These are phyloP conservation scores for Prillingera fragicola DNA, from an alignment of 1,284 basidiomycete species.

Conservation along the genomic window DNA sequence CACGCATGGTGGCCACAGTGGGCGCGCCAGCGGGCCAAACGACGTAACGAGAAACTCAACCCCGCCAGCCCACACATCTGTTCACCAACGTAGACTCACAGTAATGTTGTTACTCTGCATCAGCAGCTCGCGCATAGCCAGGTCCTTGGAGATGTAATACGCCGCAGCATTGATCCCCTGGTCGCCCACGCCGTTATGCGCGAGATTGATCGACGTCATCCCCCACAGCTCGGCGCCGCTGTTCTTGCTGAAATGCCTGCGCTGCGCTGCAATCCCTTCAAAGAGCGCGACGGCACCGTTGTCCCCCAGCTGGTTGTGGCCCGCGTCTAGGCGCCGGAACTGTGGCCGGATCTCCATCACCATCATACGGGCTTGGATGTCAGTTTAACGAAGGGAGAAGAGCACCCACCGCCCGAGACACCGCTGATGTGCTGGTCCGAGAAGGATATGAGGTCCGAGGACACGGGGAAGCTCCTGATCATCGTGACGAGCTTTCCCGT, in stretches of 20 bases:
- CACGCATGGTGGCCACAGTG: no score
- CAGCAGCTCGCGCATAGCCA: conserved; percentile 23
- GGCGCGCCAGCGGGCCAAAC: no score
- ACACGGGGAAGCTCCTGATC: no score
- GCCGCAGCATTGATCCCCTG: conserved; percentile 8
- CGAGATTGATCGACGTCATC: conserved; percentile 37
- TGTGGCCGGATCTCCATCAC: conserved; percentile 23
- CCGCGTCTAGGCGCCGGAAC: conserved; percentile 37
- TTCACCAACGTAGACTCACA: no score
- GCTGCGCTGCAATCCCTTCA: conserved; percentile 26
- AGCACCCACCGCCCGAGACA: conserved; percentile 39
- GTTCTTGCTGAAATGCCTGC: conserved; percentile 12
- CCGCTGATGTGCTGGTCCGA: conserved; percentile 38
- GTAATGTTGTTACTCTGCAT: conserved; percentile 35
- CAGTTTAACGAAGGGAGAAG: not conserved
- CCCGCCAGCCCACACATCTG: no score
- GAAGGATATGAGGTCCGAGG: conserved; percentile 38
- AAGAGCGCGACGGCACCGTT: conserved; percentile 35
- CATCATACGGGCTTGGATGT: conserved; percentile 32
- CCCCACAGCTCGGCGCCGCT: conserved; percentile 27
- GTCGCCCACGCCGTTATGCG: conserved; percentile 20
- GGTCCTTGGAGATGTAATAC: conserved; percentile 25
- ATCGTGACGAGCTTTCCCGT: no score
- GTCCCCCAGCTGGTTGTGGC: conserved; percentile 37
- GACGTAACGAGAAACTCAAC: no score